Base-by-base conservation (phyloP, 441 rosid genomes). In the Populus hybrid region DNA sequence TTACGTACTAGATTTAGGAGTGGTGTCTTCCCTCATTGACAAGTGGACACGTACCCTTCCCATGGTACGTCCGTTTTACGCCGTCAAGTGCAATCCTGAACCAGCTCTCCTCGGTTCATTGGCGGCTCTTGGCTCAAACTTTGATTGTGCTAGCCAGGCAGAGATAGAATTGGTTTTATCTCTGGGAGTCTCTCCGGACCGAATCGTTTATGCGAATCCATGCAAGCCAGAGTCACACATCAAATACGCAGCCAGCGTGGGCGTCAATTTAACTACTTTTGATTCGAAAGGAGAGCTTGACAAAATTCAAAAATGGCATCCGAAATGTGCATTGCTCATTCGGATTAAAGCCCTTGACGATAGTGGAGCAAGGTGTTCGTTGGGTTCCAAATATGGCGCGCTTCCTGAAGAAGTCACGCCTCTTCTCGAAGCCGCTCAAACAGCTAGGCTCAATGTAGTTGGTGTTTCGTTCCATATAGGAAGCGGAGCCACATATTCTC, bases 1-100 rank as follows among this genome's bases (percentile, higher is more conserved):
- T 54, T 86, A 82, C 42, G 85, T 80, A 1, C 80, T 86, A 4
- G 81, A 86, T 77, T 69, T 84, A 36, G 85, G 84, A 2, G 81
- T 42, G 24, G 79, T 84, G 24, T 6, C 57, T 10, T 3, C 71
- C 9, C 81, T 82, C 5, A 67, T 77, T 18, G 54, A 81, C 57
- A 69, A 38, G 9, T 86, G 86, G 88, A 20, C 73, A 11, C 72
- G 30, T 4, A 16, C 35, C 20, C 85, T 86, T 38, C 85, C 86
- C 6, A 75, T 64, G 75, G 84, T 81, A 7, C 80, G 26, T 4
- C 80, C 88, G 8, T 86, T 80, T 73, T 86, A 82, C 54, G 87
- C 87, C 36, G 88, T 86, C 70, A 86, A 86, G 77, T 86, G 87
- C 78, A 86, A 86, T 54, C 85, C 85, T 0, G 73, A 79, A 8